These are phyloP conservation scores for Colletotrichum sp. DNA, from an alignment of 2,329 filamentous ascomycete genomes.

Conservation along the genomic window DNA sequence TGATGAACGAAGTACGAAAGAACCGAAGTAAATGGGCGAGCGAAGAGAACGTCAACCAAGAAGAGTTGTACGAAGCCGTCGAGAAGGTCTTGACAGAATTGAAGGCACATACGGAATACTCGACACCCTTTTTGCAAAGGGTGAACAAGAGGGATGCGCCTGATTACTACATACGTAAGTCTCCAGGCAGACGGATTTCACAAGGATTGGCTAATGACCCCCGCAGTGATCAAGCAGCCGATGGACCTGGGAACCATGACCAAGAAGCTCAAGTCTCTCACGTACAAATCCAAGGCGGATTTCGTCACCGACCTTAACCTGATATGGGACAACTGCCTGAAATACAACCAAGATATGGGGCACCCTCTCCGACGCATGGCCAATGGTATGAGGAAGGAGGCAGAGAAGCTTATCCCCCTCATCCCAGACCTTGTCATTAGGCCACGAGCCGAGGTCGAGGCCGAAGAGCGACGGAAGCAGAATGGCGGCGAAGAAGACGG, in stretches of 20 bases:
- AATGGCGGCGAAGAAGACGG: conserved; percentile 83
- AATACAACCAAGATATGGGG: conserved; percentile 89
- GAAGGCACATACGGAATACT: conserved; percentile 97
- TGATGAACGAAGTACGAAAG: conserved; percentile 98
- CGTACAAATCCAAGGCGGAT: conserved; percentile 88
- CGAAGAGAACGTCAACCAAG: conserved; percentile 95
- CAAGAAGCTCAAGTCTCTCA: conserved; percentile 86
- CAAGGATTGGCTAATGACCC: conserved; percentile 23
- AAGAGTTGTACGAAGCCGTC: conserved; percentile 94
- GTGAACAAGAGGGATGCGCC: conserved; percentile 98
- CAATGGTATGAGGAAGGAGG: conserved; percentile 95
- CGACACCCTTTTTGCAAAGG: conserved; percentile 89
- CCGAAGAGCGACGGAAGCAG: conserved; percentile 82
- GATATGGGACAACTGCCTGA: conserved; percentile 96
- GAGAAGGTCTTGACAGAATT: conserved; percentile 97
- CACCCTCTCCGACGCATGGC: conserved; percentile 92
- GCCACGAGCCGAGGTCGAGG: conserved; percentile 92
- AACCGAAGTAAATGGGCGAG: conserved; percentile 99
- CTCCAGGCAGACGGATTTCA: background rate
- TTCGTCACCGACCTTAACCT: conserved; percentile 93
- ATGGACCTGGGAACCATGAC: conserved; percentile 99
- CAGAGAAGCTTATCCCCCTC: conserved; percentile 91
- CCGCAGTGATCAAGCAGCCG: conserved; percentile 84
- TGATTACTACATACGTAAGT: conserved; percentile 89
- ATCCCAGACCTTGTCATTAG: conserved; percentile 93